Base-by-base conservation (phyloP, 805 yeast species). In the Ogataea neopini region DNA sequence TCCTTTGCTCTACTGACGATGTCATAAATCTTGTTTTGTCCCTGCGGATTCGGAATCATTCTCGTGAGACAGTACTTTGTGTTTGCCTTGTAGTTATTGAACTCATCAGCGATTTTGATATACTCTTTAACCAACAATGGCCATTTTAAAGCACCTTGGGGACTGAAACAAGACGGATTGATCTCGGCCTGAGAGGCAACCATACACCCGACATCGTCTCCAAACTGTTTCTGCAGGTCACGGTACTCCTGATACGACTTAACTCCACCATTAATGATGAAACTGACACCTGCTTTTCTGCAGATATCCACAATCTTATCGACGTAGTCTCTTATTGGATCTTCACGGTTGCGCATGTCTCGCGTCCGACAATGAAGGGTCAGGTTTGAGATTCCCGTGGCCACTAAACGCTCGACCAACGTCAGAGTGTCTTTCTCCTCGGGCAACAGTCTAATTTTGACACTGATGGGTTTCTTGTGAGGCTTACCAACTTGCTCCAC, bases 321-420 rank as follows among this genome's bases (percentile, higher is more conserved):
- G 3, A 94, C 64, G 52, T 84, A 86, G 38, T 77, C 83, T 64
- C 96, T 77, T 9, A 86, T 76, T 4, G 97, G 97, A 1, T 72
- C 70, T 54, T 94, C 91, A 49, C 97, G 75, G 59, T 86, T 88
- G 59, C 98, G 75, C 98, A 94, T 94, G 13, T 76, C 80, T 37
- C 86, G 78, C 0, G 95, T 88, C 49, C 99, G 80, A 64, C 98
- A 94, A 66, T 94, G 99, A 3, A 94, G 80, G 0, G 98, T 94
- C 55, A 94, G 70, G 60, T 89, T 88, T 1, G 83, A 51, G 37
- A 94, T 87, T 1, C 99, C 99, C 0, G 99, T 94, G 28, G 70
- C 63, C 28, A 83, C 79, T 10, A 86, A 65, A 33, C 76, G 69
- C 18, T 65, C 58, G 0, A 92, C 86, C 38, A 92, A 70, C 1